Evolutionary conservation across 495 filamentous ascomycete species (phyloP).

Genomic region (Hyphodiscus hymeniophilus): DNA sequence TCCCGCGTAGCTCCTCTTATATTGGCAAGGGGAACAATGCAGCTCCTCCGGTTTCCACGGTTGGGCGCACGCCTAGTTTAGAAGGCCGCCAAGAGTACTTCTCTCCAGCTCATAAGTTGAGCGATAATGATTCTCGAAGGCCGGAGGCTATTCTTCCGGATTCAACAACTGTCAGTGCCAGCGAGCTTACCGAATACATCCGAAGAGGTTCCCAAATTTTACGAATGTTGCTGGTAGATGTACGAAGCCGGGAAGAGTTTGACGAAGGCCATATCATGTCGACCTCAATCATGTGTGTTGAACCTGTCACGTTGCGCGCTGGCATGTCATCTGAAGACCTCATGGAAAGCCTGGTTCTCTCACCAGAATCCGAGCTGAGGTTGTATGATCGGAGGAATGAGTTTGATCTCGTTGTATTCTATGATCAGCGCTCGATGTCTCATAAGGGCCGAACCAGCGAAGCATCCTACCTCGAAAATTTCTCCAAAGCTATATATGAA

Average conservation of each 20-base stretch:
- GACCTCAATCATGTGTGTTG: conserved; percentile 76
- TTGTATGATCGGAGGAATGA: conserved; percentile 69
- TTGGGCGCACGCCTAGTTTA: conserved; percentile 14
- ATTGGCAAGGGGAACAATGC: conserved; percentile 40
- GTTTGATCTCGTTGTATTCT: conserved; percentile 84
- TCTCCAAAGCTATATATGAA: conserved; percentile 73
- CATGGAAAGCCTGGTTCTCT: conserved; percentile 70
- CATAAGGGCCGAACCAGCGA: conserved; percentile 37
- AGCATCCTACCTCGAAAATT: conserved; percentile 52
- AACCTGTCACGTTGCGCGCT: conserved; percentile 66
- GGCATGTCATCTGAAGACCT: conserved; percentile 84
- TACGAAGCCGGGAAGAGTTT: conserved; percentile 72
- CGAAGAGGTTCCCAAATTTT: conserved; percentile 31
- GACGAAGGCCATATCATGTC: conserved; percentile 83
- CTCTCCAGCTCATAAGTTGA: conserved; percentile 6
- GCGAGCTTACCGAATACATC: conserved; percentile 59
- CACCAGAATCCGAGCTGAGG: conserved; percentile 61
- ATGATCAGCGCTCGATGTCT: conserved; percentile 61
- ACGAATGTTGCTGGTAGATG: conserved; percentile 74
- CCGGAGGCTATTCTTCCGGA: conserved; percentile 36
- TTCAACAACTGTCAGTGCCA: conserved; percentile 54
- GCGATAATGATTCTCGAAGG: conserved; percentile 21
- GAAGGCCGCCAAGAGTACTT: conserved; percentile 25
- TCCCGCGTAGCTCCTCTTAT: conserved; percentile 39
- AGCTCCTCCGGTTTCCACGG: conserved; percentile 26